These are phyloP conservation scores for Puya raimondii DNA, from an alignment of 176 grass and related monocot genomes.

Conservation along the genomic window DNA sequence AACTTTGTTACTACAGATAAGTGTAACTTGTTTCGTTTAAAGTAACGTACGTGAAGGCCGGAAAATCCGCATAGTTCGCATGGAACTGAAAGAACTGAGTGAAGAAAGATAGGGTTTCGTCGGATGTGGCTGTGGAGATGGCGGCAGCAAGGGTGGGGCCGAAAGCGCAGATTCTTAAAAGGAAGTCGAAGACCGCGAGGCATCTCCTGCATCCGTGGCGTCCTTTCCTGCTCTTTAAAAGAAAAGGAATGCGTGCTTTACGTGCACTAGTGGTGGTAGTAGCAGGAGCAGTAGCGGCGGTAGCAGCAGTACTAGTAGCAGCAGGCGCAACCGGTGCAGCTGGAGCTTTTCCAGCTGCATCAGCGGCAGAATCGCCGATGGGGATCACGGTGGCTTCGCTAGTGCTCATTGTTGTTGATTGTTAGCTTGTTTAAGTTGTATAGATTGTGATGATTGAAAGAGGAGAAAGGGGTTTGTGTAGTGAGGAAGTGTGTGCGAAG, in stretches of 20 bases:
- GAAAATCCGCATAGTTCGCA: constrained; percentile 68
- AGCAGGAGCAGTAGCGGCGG: background rate
- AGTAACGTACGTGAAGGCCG: constrained; percentile 40
- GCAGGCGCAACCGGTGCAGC: background rate
- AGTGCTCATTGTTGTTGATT: constrained; percentile 43
- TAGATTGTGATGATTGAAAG: background rate
- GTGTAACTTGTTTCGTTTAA: constrained; percentile 1
- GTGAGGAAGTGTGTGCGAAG: too few species aligned
- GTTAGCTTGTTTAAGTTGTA: background rate
- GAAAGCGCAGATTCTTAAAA: constrained; percentile 50
- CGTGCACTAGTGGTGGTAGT: background rate
- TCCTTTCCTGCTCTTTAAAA: constrained; percentile 23
- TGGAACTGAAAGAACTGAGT: constrained; percentile 80
- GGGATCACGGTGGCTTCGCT: constrained; percentile 46
- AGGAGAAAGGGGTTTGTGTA: background rate
- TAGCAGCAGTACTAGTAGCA: constrained; percentile 15
- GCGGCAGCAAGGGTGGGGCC: constrained; percentile 56
- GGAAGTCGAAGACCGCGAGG: constrained; percentile 54
- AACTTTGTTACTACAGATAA: background rate
- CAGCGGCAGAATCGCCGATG: constrained; percentile 19
- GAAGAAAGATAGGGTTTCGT: constrained; percentile 67
- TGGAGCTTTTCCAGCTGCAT: constrained; percentile 30
- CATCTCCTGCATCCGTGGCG: constrained; percentile 29
- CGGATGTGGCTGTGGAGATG: constrained; percentile 54
- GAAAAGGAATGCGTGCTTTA: constrained; percentile 14